A percentile compares a stretch with the other conserved stretches of the same genome.
Evolutionary conservation across 345 rosid species (phyloP).

Genomic region (Theobroma cacao): DNA sequence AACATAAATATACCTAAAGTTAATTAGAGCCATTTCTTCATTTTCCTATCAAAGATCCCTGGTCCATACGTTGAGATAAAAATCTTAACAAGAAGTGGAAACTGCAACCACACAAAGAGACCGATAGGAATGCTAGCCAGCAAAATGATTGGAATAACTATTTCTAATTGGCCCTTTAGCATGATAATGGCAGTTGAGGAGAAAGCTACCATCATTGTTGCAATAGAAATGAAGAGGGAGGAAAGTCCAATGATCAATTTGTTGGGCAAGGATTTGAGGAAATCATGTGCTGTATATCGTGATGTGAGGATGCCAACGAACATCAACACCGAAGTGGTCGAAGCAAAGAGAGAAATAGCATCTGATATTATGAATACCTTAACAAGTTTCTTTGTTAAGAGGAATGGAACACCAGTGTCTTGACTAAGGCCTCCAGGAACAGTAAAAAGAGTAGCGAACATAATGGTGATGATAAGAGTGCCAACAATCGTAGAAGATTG

Average conservation of each 20-base stretch:
- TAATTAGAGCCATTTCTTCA: background rate
- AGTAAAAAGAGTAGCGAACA: background rate
- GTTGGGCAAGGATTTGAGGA: slow-evolving; percentile 20
- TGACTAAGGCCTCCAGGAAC: background rate
- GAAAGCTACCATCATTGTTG: slow-evolving; percentile 28
- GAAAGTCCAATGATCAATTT: slow-evolving; percentile 17
- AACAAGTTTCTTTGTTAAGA: background rate
- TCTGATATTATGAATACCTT: slow-evolving; percentile 18
- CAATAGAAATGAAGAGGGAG: slow-evolving; percentile 8
- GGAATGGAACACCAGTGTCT: slow-evolving; percentile 7
- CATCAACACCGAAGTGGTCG: slow-evolving; percentile 20
- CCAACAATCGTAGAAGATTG: background rate
- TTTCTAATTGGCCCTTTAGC: background rate
- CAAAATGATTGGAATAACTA: background rate
- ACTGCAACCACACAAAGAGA: slow-evolving; percentile 8
- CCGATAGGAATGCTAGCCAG: slow-evolving; percentile 10
- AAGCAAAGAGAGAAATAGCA: slow-evolving; percentile 20
- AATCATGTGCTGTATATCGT: slow-evolving; percentile 23
- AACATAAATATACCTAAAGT: too few species aligned
- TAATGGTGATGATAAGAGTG: background rate
- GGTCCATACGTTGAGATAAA: slow-evolving; percentile 15
- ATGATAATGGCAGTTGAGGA: background rate
- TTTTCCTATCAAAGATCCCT: background rate
- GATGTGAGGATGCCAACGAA: slow-evolving; percentile 26
- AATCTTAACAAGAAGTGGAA: slow-evolving; percentile 15